Evolutionary conservation across 371 early-diverging fungal genomes (phyloP), one percentile per base, ranked within the genome.

Genomic region (Mortierella sp.): DNA sequence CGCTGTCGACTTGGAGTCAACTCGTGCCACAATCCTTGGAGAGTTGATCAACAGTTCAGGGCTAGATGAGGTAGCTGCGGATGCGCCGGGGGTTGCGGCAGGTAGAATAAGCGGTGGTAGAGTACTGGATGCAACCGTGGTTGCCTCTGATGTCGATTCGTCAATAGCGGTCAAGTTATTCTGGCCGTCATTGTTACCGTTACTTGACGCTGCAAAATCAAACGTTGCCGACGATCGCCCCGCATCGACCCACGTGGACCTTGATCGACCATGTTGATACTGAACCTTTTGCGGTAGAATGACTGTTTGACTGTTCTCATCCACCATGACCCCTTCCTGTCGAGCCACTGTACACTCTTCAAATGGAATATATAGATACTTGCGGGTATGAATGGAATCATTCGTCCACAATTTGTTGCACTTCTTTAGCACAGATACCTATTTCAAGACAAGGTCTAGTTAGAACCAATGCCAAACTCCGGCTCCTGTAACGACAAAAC

Each of bases 321-420:
- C 78, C 10, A 76, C 43, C 52, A 51, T 34, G 2, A 69, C 63
- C 0, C 70, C 78, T 18, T 53, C 49, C 24, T 70, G 70, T 3
- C 45, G 58, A 9, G 59, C 26, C n/a, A 78, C 70, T 5, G 67
- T 58, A 39, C 81, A 79, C 26, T 79, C 71, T 45, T 82, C 82
- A 45, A 82, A 62, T 18, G 82, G 82, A 38, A 82, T 80, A 60
- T 80, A 80, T 9, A 82, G 67, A 58, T 79, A 72, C 57, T 79
- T 79, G 47, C 74, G 81, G 24, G 72, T 71, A 39, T 82, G 80
- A 41, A 82, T 82, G 31, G 82, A 82, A 62, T 82, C 82, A 41
- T 78, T 80, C 6, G 82, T 78, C 82, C 82, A 82, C 39, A 82
- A 62, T 49, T 80, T 82, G 67, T 82, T 82, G 31, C 66, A 71